These are phyloP conservation scores for Trifolium fragiferum DNA, from an alignment of 306 rosid species.

Conservation along the genomic window DNA sequence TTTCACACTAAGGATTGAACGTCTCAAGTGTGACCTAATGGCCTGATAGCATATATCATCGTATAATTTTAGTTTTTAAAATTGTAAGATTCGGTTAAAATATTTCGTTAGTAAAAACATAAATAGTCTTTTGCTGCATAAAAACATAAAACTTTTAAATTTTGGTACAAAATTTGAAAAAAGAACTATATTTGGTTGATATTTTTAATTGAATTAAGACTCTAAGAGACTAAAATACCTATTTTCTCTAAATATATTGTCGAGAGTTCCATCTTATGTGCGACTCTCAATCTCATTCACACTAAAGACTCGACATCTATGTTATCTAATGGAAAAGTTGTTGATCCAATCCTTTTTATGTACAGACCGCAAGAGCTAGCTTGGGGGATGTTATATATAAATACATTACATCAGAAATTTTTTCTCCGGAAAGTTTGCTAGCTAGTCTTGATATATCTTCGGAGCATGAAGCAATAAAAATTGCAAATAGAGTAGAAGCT, in stretches of 20 bases:
- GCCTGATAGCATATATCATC: not conserved
- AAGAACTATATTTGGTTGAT: too few relatives aligned
- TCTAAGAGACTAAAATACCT: too few relatives aligned
- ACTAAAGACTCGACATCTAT: too few relatives aligned
- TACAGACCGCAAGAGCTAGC: conserved; percentile 81
- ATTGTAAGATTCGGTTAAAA: too few relatives aligned
- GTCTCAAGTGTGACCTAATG: not conserved
- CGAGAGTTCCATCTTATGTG: too few relatives aligned
- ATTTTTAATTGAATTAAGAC: too few relatives aligned
- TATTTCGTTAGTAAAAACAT: too few relatives aligned
- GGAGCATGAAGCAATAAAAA: conserved; percentile 89
- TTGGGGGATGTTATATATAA: conserved; percentile 83
- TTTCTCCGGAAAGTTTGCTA: conserved; percentile 70
- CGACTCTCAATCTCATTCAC: too few relatives aligned
- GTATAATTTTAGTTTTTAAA: not conserved
- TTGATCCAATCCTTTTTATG: conserved; percentile 47
- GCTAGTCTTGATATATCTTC: conserved; percentile 80
- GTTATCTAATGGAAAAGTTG: not conserved
- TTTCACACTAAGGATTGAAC: not conserved
- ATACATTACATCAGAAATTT: conserved; percentile 72
- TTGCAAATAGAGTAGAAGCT: conserved; percentile 83
- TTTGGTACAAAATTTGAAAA: too few relatives aligned
- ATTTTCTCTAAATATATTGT: too few relatives aligned
- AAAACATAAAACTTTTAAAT: too few relatives aligned
- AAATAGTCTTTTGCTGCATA: too few relatives aligned